These are phyloP conservation scores for Blastomyces emzantsi DNA, from an alignment of 2,329 filamentous ascomycete species.

Conservation along the genomic window DNA sequence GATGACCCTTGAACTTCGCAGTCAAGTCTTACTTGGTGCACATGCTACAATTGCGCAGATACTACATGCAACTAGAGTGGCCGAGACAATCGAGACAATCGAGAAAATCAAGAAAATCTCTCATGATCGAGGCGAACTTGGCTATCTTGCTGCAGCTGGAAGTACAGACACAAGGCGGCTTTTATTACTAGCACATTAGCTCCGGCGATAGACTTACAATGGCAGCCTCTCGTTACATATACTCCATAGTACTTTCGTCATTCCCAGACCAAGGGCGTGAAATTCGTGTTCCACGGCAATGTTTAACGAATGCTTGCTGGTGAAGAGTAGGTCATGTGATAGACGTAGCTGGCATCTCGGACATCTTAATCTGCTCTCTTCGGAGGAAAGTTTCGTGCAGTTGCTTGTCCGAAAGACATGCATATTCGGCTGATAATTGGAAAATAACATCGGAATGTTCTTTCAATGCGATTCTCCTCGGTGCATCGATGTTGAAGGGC, in stretches of 20 bases:
- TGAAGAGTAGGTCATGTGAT: no score
- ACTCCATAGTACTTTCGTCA: neutral
- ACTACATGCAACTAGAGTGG: neutral
- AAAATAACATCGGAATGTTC: no score
- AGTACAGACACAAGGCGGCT: neutral
- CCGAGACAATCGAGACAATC: neutral
- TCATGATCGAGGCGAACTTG: neutral
- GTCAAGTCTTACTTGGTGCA: neutral
- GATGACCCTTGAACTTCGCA: neutral
- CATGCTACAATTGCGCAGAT: neutral
- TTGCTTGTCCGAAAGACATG: no score
- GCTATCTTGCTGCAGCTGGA: neutral
- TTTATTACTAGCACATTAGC: neutral
- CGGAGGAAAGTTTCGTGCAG: no score
- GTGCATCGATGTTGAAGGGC: neutral
- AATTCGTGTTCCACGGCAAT: no score
- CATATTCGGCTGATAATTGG: no score
- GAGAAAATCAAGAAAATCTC: neutral
- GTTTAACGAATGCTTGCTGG: no score
- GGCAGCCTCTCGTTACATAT: neutral
- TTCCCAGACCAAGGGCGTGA: neutral
- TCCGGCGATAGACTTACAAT: neutral
- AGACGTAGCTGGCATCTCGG: no score
- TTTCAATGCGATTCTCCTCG: no score
- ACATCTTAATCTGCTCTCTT: no score